phyloP scores from a whole-genome alignment of 1,284 basidiomycete species.

The Cutaneotrichosporon daszewskae region DNA sequence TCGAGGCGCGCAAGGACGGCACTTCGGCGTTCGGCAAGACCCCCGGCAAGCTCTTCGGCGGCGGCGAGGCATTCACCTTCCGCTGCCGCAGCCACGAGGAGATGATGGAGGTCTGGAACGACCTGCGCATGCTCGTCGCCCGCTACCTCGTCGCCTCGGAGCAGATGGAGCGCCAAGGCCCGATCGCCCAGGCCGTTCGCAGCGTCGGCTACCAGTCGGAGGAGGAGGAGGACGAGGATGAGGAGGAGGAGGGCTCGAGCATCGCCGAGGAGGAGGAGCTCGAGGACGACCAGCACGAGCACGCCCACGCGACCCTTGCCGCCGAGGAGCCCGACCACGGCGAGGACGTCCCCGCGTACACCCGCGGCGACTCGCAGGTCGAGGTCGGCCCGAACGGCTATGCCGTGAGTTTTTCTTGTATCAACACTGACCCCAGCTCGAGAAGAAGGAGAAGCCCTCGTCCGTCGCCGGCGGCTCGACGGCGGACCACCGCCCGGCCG shows the following conservation, averaged over 20 bases:
- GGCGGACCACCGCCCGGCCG: background rate
- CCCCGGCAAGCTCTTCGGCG: slow-evolving; percentile 56
- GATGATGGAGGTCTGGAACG: slow-evolving; percentile 99
- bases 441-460: slow-evolving; percentile 19
- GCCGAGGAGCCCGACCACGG: slow-evolving; percentile 50
- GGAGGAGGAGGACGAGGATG: slow-evolving; percentile 66
- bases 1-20: slow-evolving; percentile 79
- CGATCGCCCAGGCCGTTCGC: slow-evolving; percentile 86
- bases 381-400: slow-evolving; percentile 65
- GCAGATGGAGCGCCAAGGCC: slow-evolving; percentile 86
- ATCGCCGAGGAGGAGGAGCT: slow-evolving; percentile 58
- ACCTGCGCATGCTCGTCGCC: slow-evolving; percentile 91
- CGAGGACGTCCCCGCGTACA: slow-evolving; percentile 50
- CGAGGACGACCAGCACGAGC: slow-evolving; percentile 48
- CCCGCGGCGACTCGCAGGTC: slow-evolving; percentile 45
- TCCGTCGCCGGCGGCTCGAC: slow-evolving; percentile 14
- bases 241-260: slow-evolving; percentile 63
- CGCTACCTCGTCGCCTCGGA: slow-evolving; percentile 93
- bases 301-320: slow-evolving; percentile 50
- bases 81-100: slow-evolving; percentile 84
- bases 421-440: slow-evolving; percentile 5
- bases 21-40: slow-evolving; percentile 54
- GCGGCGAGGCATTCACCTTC: slow-evolving; percentile 76
- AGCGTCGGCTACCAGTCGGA: slow-evolving; percentile 62
- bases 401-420: slow-evolving; percentile 53